A percentile compares a stretch with the other conserved stretches of the same genome.
Evolutionary conservation across 345 rosid genomes (phyloP).

Genomic region (Populus pruinosa): DNA sequence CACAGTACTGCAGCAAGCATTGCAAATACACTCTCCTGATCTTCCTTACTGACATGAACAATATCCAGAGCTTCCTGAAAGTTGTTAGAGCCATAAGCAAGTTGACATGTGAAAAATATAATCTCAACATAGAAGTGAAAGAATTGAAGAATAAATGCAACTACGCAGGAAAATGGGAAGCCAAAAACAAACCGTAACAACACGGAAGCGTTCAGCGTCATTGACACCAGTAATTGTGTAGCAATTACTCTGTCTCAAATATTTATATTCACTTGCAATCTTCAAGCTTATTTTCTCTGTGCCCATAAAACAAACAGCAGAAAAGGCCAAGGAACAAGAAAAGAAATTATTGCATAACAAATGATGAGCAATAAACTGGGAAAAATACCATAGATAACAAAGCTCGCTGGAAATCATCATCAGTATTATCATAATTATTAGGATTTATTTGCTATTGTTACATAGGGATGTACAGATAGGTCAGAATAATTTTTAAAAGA

Average conservation of each 20-base stretch:
- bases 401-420: neutral
- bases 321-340: neutral
- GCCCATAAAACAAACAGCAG: slow-evolving; percentile 6
- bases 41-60: slow-evolving; percentile 94
- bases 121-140: neutral
- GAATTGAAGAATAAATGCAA: slow-evolving; percentile 9
- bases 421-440: neutral
- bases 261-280: slow-evolving; percentile 70
- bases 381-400: neutral
- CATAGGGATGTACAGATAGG: neutral
- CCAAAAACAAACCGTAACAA: slow-evolving; percentile 55
- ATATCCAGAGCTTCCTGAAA: slow-evolving; percentile 87
- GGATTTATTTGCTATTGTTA: neutral
- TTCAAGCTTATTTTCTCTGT: slow-evolving; percentile 83
- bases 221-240: slow-evolving; percentile 72
- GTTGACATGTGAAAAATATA: slow-evolving; percentile 4
- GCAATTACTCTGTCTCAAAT: slow-evolving; percentile 87
- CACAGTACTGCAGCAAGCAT: slow-evolving; percentile 98
- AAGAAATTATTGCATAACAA: too few relatives aligned
- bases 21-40: slow-evolving; percentile 91
- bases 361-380: too few relatives aligned
- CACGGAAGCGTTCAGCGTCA: slow-evolving; percentile 66
- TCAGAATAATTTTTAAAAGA: neutral
- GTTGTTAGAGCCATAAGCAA: slow-evolving; percentile 18
- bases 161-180: slow-evolving; percentile 6